Evolutionary conservation across 371 early-diverging fungal genomes (phyloP), one percentile per base, ranked within the genome.

Genomic region (Mucor indicus): DNA sequence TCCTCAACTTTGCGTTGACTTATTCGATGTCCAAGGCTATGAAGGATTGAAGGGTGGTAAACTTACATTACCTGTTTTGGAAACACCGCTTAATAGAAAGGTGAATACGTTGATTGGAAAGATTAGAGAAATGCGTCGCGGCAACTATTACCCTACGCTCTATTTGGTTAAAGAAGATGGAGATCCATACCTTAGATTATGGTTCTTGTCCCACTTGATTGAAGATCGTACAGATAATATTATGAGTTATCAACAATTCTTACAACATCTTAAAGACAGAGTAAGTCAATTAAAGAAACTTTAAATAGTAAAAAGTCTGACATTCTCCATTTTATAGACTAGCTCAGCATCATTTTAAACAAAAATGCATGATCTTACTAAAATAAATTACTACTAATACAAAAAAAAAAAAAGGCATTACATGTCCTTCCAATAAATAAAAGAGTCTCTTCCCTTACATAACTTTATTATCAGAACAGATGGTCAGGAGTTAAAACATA

Each of bases 121-220:
- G 55, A 69, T 76, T 16, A 72, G 82, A 12, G 80, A 81, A 37
- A 72, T 76, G 72, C 75, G 78, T 4, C 69, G 81, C 12, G 71
- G 79, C 0, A 63, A 77, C 22, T 86, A 84, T 44, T 81, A 83
- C 35, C 83, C 83, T 8, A 77, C 78, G 22, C 42, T 82, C 8
- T 91, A 87, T 56, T 67, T 97, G 33, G 83, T 95, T 46, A 91
- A 91, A 67, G 97, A 97, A 65, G 95, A 97, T 55, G 91, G 92
- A 13, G 93, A 95, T 55, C 89, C 90, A n/a, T 72, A 74, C 10
- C 58, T 93, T 50, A 77, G 92, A 15, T 71, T 89, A 62, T 80
- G 84, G 90, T 91, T 96, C 76, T 48, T 91, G 64, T 82, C 87
- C 29, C 88, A 91, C 52, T 64, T 98, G 57, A 77, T 95, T 33